A percentile compares a stretch with the other conserved stretches of the same genome.
Evolutionary conservation across 139 green algal genomes (phyloP).

Genomic region (Chlamydomonas sphaeroides): DNA sequence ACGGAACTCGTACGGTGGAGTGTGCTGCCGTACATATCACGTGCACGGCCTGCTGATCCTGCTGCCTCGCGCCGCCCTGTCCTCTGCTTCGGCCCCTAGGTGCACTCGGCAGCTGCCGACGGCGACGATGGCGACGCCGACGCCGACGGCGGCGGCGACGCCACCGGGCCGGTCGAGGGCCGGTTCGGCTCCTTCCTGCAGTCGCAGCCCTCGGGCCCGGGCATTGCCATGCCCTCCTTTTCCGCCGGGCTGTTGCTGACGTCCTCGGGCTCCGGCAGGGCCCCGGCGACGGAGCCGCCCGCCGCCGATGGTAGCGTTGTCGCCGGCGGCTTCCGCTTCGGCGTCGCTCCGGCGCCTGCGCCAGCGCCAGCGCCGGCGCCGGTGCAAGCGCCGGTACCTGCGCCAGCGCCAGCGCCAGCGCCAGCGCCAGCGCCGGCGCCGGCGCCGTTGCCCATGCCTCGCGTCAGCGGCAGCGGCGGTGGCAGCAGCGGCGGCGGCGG

Average conservation of each 20-base stretch:
- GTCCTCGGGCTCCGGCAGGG: background rate
- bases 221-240: slow-evolving; percentile 32
- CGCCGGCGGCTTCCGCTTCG: background rate
- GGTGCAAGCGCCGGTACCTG: too few relatives aligned
- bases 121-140: background rate
- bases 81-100: too few relatives aligned
- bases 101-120: too few relatives aligned
- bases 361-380: too few relatives aligned
- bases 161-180: background rate
- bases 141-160: background rate
- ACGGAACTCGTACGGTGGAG: too few relatives aligned
- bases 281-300: background rate
- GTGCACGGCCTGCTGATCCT: too few relatives aligned
- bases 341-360: too few relatives aligned
- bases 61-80: too few relatives aligned
- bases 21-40: too few relatives aligned
- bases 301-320: background rate
- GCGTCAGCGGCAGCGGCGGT: background rate
- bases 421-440: background rate
- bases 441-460: too few relatives aligned
- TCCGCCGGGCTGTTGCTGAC: background rate
- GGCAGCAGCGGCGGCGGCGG: background rate
- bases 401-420: slow-evolving; percentile 9
- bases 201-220: too few relatives aligned
- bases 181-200: too few relatives aligned